Base-by-base conservation (phyloP, 1,139 yeast genomes). In the Yamadazyma membranifaciens region DNA sequence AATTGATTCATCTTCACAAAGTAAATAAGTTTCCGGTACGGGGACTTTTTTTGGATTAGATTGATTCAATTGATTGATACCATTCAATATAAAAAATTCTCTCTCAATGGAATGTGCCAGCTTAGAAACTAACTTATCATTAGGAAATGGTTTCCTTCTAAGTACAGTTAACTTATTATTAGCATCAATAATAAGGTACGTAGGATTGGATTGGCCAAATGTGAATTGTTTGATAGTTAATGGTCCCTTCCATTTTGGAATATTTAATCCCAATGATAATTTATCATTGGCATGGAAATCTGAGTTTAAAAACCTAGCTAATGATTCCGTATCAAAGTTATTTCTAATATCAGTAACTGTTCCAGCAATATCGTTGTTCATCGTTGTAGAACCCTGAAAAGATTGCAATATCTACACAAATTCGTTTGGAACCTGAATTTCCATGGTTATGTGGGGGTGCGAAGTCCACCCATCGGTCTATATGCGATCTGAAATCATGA, bases 191-290 rank as follows among this genome's bases (percentile, higher is more conserved):
- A 81, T 47, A 34, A 75, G 69, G 51, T 80, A 81, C 0, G 86
- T 80, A 12, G 87, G 87, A 54, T 81, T 81, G 4, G 83, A 78
- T 55, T 81, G 87, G 11, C 87, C 87, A 57, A 77, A 80, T 15
- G 71, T 69, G 60, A 81, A 81, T 56, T 81, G 87, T 45, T 73
- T 62, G 37, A 78, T 54, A 0, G 53, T 42, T 3, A 43, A 16
- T 60, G 70, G 50, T 30, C 46, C 49, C 37, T 48, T 43, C 46
- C 55, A 49, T 9, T 38, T 37, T 1, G 55, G 55, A n/a, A 53
- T 40, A 26, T 46, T 44, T 9, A 50, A 41, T 3, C 67, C 66
- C 6, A 48, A 31, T 1, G 62, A 46, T 0, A 59, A 52, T 13
- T 37, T 31, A 5, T 31, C 14, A 22, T 46, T 41, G 10, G 37